These are phyloP conservation scores for Claviceps spartinae DNA, from an alignment of 2,329 filamentous ascomycete genomes.

Conservation along the genomic window DNA sequence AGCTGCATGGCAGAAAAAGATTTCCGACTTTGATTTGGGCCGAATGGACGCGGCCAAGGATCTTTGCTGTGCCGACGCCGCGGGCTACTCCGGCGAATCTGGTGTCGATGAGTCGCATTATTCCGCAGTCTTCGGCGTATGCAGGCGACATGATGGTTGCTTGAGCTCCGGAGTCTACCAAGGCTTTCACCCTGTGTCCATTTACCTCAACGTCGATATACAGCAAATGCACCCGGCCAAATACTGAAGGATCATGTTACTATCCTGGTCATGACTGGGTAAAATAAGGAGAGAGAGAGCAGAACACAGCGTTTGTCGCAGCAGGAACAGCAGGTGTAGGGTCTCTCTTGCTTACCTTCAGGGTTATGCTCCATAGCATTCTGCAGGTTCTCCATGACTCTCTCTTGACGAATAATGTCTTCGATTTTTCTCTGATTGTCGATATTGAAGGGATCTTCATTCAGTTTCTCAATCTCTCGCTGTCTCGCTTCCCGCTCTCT, in stretches of 20 bases:
- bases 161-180: slow-evolving; percentile 94
- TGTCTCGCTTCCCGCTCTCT: slow-evolving; percentile 64
- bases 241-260: slow-evolving; percentile 44
- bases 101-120: slow-evolving; percentile 89
- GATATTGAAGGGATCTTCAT: slow-evolving; percentile 87
- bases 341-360: slow-evolving; percentile 51
- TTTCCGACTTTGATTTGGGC: slow-evolving; percentile 89
- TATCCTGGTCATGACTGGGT: slow-evolving; percentile 1
- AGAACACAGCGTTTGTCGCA: background rate
- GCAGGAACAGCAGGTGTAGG: background rate
- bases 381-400: slow-evolving; percentile 88
- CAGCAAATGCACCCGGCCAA: slow-evolving; percentile 88
- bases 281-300: background rate
- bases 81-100: slow-evolving; percentile 85
- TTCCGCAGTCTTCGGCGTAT: slow-evolving; percentile 82
- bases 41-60: slow-evolving; percentile 88
- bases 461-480: slow-evolving; percentile 70
- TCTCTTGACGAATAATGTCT: slow-evolving; percentile 91
- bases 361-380: slow-evolving; percentile 96
- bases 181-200: slow-evolving; percentile 78
- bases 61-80: slow-evolving; percentile 86
- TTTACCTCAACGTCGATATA: slow-evolving; percentile 96
- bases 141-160: slow-evolving; percentile 97
- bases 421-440: slow-evolving; percentile 87
- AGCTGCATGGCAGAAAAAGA: slow-evolving; percentile 80